Evolutionary conservation across 352 stramenopile genomes (phyloP).

Genomic region (Plasmopara viticola): DNA sequence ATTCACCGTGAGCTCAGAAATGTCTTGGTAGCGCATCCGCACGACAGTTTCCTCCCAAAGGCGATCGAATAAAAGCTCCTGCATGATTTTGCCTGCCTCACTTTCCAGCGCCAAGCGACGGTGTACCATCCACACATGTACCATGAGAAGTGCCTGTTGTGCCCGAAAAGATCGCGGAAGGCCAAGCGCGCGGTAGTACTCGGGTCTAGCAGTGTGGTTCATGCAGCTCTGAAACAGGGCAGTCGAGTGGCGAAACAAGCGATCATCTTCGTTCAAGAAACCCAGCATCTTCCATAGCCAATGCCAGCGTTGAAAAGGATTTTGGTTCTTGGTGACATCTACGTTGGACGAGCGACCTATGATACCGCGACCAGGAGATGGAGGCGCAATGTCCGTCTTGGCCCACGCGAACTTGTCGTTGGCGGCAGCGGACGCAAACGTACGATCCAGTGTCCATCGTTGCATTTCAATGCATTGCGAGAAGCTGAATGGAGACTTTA

Average conservation of each 20-base stretch:
- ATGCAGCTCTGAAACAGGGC: slow-evolving; percentile 80
- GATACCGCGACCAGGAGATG: slow-evolving; percentile 61
- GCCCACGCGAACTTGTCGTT: slow-evolving; percentile 59
- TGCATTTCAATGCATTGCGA: slow-evolving; percentile 2
- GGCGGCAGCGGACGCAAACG: slow-evolving; percentile 9
- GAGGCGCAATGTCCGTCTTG: slow-evolving; percentile 73
- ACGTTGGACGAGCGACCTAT: slow-evolving; percentile 75
- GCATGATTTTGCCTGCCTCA: slow-evolving; percentile 73
- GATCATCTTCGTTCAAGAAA: slow-evolving; percentile 85
- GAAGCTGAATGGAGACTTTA: slow-evolving; percentile 3
- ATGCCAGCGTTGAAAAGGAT: slow-evolving; percentile 62
- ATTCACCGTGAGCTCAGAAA: slow-evolving; percentile 94
- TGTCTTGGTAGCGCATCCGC: slow-evolving; percentile 89
- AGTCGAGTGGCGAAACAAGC: slow-evolving; percentile 62
- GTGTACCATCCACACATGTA: slow-evolving; percentile 96
- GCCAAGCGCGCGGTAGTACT: slow-evolving; percentile 66
- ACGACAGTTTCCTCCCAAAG: slow-evolving; percentile 94
- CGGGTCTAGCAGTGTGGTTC: slow-evolving; percentile 65
- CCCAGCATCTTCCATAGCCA: slow-evolving; percentile 81
- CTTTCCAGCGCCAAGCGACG: slow-evolving; percentile 85
- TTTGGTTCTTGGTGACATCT: slow-evolving; percentile 62
- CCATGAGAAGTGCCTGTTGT: slow-evolving; percentile 91
- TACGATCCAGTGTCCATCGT: slow-evolving; percentile 1
- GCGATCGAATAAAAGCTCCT: slow-evolving; percentile 95
- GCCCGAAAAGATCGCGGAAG: slow-evolving; percentile 83